Evolutionary conservation across 192 early-diverging fungal species (phyloP).

Genomic region (Ambispora gerdemannii): DNA sequence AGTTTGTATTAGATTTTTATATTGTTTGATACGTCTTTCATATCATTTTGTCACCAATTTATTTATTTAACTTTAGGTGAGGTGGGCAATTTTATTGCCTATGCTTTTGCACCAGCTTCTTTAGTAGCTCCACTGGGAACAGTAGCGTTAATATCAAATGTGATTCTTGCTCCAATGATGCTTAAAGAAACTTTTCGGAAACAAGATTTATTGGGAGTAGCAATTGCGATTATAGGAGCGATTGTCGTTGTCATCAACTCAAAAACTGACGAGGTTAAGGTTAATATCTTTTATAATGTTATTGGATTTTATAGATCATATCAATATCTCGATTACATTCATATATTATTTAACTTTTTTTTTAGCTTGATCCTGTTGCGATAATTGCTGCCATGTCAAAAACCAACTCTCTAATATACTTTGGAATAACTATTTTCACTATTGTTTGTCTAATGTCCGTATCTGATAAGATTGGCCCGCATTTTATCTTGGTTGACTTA

Average conservation of each 20-base stretch:
- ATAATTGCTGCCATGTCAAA: slow-evolving; percentile 51
- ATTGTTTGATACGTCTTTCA: not conserved
- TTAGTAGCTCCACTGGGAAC: slow-evolving; percentile 74
- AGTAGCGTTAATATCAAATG: slow-evolving; percentile 66
- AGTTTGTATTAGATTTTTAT: slow-evolving; percentile 33
- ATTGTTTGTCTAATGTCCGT: slow-evolving; percentile 39
- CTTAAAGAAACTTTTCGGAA: slow-evolving; percentile 58
- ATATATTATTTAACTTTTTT: slow-evolving; percentile 17
- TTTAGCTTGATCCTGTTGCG: slow-evolving; percentile 46
- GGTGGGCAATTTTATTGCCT: slow-evolving; percentile 56
- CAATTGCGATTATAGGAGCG: slow-evolving; percentile 62
- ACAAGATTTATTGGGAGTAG: slow-evolving; percentile 58
- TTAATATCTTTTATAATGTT: slow-evolving; percentile 27
- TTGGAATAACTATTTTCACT: slow-evolving; percentile 39
- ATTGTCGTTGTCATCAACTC: slow-evolving; percentile 60
- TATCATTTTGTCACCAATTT: not conserved
- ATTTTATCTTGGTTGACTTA: slow-evolving; percentile 63
- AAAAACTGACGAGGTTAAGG: slow-evolving; percentile 53
- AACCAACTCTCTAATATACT: slow-evolving; percentile 53
- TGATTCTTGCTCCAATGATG: slow-evolving; percentile 67
- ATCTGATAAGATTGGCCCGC: slow-evolving; percentile 47
- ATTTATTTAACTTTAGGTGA: slow-evolving; percentile 31
- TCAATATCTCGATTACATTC: too few species aligned
- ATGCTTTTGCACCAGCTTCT: slow-evolving; percentile 73
- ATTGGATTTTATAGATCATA: too few species aligned